phyloP scores from a whole-genome alignment of 768 basidiomycete genomes.

The Vishniacozyma victoriae region DNA sequence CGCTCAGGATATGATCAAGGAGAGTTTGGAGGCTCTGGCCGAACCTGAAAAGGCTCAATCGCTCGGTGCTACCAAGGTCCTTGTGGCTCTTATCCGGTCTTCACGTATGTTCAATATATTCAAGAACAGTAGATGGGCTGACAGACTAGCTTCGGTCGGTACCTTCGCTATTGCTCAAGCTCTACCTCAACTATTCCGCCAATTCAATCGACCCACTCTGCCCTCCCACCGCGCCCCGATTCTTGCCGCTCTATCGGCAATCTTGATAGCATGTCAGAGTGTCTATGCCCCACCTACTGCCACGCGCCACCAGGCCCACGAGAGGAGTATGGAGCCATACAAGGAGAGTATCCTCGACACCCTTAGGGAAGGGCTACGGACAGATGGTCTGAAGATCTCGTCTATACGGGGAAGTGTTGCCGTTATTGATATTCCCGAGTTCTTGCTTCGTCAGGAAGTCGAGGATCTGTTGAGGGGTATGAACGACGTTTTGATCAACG shows the following conservation, averaged over 20 bases:
- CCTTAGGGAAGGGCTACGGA: conserved; percentile 33
- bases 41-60: conserved; percentile 94
- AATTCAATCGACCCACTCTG: conserved; percentile 59
- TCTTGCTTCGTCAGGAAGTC: conserved; percentile 68
- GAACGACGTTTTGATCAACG: conserved; percentile 60
- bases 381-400: conserved; percentile 24
- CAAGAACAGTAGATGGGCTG: not conserved
- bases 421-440: conserved; percentile 59
- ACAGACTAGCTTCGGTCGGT: conserved; percentile 59
- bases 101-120: conserved; percentile 58
- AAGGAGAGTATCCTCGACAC: conserved; percentile 62
- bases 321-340: conserved; percentile 54
- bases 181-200: conserved; percentile 66
- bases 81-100: conserved; percentile 70
- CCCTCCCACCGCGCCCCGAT: conserved; percentile 56
- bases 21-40: conserved; percentile 70
- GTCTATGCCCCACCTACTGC: conserved; percentile 26
- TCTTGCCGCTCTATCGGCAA: conserved; percentile 55
- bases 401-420: conserved; percentile 31
- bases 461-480: conserved; percentile 71
- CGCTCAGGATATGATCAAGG: conserved; percentile 67
- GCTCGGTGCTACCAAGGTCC: conserved; percentile 73
- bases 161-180: conserved; percentile 63
- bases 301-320: conserved; percentile 27
- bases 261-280: conserved; percentile 52